These are phyloP conservation scores for Pythium apleroticum DNA, from an alignment of 352 stramenopile species.

Conservation along the genomic window DNA sequence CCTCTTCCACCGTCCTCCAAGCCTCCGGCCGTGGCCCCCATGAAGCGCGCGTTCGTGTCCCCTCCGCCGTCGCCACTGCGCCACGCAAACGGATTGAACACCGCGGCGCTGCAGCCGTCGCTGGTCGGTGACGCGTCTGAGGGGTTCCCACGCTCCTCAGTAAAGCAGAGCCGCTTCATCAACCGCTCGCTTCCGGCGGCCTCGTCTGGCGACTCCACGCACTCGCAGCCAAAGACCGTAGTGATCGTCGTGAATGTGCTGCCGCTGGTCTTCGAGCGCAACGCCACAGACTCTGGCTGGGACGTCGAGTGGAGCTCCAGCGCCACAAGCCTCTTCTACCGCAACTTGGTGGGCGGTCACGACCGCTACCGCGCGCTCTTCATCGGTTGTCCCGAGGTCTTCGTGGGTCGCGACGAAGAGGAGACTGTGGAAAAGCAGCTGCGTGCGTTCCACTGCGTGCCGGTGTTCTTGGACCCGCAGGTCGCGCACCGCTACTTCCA, in stretches of 20 bases:
- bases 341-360: constrained; percentile 54
- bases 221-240: constrained; percentile 47
- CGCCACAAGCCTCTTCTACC: constrained; percentile 75
- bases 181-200: neutral
- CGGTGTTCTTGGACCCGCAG: constrained; percentile 92
- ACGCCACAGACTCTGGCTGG: constrained; percentile 43
- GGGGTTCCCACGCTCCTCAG: constrained; percentile 9
- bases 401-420: constrained; percentile 59
- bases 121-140: constrained; percentile 15
- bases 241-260: constrained; percentile 83
- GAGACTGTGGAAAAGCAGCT: constrained; percentile 71
- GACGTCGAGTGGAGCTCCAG: constrained; percentile 70
- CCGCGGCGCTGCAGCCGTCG: constrained; percentile 12
- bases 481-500: constrained; percentile 88
- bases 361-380: constrained; percentile 64
- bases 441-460: constrained; percentile 92
- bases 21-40: constrained; percentile 1
- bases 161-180: constrained; percentile 1
- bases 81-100: constrained; percentile 22
- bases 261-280: constrained; percentile 69
- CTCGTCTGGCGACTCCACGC: neutral
- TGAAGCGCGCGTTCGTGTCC: neutral
- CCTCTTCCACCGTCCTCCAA: neutral
- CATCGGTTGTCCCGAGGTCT: constrained; percentile 76
- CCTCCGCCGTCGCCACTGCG: constrained; percentile 12